Evolutionary conservation across 441 rosid species (phyloP), one percentile per base, ranked within the genome.

Genomic region (Gossypium laxum): DNA sequence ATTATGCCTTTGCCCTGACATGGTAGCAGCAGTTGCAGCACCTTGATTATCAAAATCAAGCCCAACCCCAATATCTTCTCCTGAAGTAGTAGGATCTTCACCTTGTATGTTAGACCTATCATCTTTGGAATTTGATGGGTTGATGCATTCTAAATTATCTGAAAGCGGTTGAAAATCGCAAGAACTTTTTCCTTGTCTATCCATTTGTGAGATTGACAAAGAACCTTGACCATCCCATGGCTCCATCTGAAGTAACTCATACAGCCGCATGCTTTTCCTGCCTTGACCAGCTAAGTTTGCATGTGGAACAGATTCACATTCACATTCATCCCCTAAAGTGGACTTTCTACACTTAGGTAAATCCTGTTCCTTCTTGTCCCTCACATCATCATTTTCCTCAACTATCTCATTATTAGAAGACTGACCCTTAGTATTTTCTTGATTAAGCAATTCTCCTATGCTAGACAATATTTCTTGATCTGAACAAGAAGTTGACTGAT

Each of bases 171-270:
- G 86, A 69, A 74, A 77, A 69, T 71, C 77, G 63, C 54, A 75
- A 3, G 71, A 71, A 62, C 75, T 76, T 57, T 67, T 77, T 62
- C 75, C 78, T 58, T 72, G 78, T 52, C 50, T 63, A 14, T 75
- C 84, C 56, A 24, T 67, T 71, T 75, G 75, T 15, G 80, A 62
- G 55, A 51, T 32, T 34, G 75, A 65, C 26, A 69, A 12, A 47
- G 78, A 77, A 79, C 70, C 75, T 72, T 82, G 79, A 67, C 70
- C 85, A 8, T 82, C 90, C 78, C 79, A 75, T 57, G 82, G 79
- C 80, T 93, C 98, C 83, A 91, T 75, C 72, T 88, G 92, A 68
- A 93, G 89, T 38, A 93, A 86, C 86, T 93, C 98, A 76, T 89
- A 93, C 56, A 93, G 91, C 55, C 96, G 86, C 84, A 74, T 78